Percentiles rank a stretch among this genome's conserved stretches.
phyloP scores from a whole-genome alignment of 2,329 filamentous ascomycete species.

The Pseudofabraea citricarpa region DNA sequence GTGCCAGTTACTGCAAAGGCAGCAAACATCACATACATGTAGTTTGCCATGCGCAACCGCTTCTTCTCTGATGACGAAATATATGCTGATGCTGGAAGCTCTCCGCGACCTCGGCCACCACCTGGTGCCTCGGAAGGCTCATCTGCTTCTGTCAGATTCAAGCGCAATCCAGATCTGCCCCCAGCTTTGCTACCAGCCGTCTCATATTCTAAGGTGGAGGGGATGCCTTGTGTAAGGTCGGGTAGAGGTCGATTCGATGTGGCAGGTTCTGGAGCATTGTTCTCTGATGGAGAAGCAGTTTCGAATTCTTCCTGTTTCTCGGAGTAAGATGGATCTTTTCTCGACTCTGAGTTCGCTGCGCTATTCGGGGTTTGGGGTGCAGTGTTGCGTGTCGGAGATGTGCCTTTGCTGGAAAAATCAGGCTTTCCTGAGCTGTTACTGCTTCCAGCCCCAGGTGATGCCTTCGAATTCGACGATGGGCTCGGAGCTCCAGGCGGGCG shows the following conservation, averaged over 20 bases:
- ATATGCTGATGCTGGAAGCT: constrained; percentile 75
- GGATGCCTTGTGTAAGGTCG: constrained; percentile 90
- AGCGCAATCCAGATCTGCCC: constrained; percentile 20
- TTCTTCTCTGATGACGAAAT: constrained; percentile 86
- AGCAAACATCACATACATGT: constrained; percentile 60
- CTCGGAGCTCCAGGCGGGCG: constrained; percentile 11
- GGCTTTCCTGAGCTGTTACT: constrained; percentile 14
- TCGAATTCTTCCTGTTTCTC: constrained; percentile 25
- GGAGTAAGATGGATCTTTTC: constrained; percentile 14
- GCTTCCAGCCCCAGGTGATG: constrained; percentile 11
- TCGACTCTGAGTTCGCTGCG: constrained; percentile 10
- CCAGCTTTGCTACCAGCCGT: constrained; percentile 38
- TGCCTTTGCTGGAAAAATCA: constrained; percentile 14
- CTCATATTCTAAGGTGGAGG: constrained; percentile 82
- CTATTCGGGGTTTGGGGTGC: constrained; percentile 8
- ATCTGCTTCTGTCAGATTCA: constrained; percentile 45
- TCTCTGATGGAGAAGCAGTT: constrained; percentile 28
- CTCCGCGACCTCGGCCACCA: constrained; percentile 52
- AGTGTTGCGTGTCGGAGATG: constrained; percentile 12
- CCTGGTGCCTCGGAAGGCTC: constrained; percentile 40
- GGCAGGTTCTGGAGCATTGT: constrained; percentile 29
- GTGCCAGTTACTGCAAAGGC: constrained; percentile 44
- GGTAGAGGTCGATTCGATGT: constrained; percentile 62
- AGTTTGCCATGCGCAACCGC: constrained; percentile 70
- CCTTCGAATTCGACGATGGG: constrained; percentile 4